Evolutionary conservation across 2,329 filamentous ascomycete genomes (phyloP), one percentile per base, ranked within the genome.

Genomic region (Atkinsonella texensis): DNA sequence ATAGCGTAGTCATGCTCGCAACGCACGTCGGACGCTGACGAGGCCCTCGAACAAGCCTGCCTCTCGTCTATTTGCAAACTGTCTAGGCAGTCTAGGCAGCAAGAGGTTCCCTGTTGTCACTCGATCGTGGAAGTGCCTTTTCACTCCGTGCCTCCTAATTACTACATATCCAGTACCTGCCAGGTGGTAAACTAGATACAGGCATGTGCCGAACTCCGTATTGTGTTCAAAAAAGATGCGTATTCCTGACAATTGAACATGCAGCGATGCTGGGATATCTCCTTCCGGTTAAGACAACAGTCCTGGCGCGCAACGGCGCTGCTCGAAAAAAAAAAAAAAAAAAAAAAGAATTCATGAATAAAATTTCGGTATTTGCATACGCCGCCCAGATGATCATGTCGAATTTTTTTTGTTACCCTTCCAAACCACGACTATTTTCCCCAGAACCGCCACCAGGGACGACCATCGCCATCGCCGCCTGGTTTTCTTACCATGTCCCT

Each of bases 401-500:
- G 7, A 28, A 28, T 28, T 28, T 17, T 35, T 32, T 20, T 10
- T 39, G 2, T 38, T 20, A 3, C 3, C 15, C 18, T 23, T 43
- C 32, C 18, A 18, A 15, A 9, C 32, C 9, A 47, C 31, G 35
- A 32, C 49, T 43, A 48, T 59, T 52, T 64, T 62, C 68, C 74
- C 80, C 81, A 84, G 60, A 84, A 83, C 63, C 76, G 75, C 78
- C 79, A 84, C 66, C 76, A 74, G 40, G 68, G 65, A 53, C 61
- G 63, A 49, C 62, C 65, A 9, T 59, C 60, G 13, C 57, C 60
- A 12, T 59, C 64, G 13, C 62, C 66, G 39, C 67, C 71, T 53
- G 71, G 69, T 60, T 73, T 73, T 10, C 66, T 64, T 28, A 74
- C 65, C 58, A 71, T 66, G 60, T 85, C 80, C 46, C 81, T 74